phyloP scores from a whole-genome alignment of 306 rosid species.

The Cyamopsis tetragonoloba region DNA sequence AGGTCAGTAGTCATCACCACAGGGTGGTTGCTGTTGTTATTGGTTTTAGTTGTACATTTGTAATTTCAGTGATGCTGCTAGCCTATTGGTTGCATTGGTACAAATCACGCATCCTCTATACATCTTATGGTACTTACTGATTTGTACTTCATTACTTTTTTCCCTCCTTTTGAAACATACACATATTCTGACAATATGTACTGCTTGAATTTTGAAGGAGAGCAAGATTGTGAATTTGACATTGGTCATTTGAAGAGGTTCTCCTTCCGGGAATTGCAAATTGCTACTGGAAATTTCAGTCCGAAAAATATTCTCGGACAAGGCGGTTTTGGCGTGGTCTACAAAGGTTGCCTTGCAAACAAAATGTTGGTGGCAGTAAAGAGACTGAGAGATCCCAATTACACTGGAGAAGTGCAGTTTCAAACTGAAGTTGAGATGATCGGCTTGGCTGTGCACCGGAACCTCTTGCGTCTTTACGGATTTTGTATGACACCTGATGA shows the following conservation, averaged over 20 bases:
- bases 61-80: conserved; percentile 63
- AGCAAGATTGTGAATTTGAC: conserved; percentile 84
- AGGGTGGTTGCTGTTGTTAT: conserved; percentile 66
- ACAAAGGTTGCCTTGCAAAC: conserved; percentile 88
- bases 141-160: conserved; percentile 11
- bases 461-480: conserved; percentile 79
- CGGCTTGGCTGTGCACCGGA: conserved; percentile 94
- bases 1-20: conserved; percentile 41
- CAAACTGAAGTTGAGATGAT: conserved; percentile 99
- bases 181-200: conserved; percentile 19
- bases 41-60: conserved; percentile 71
- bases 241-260: conserved; percentile 87
- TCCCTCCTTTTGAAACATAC: neutral
- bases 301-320: conserved; percentile 77
- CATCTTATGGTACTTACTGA: conserved; percentile 76
- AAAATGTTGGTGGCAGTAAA: conserved; percentile 80
- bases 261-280: conserved; percentile 81
- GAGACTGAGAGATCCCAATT: conserved; percentile 94
- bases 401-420: conserved; percentile 95
- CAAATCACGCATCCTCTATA: conserved; percentile 63
- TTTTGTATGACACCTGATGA: conserved; percentile 86
- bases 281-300: conserved; percentile 77
- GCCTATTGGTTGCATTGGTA: conserved; percentile 71
- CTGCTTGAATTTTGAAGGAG: conserved; percentile 56
- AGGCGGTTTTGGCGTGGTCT: conserved; percentile 95